These are phyloP conservation scores for Vigna radiata DNA, from an alignment of 306 rosid species.

Conservation along the genomic window DNA sequence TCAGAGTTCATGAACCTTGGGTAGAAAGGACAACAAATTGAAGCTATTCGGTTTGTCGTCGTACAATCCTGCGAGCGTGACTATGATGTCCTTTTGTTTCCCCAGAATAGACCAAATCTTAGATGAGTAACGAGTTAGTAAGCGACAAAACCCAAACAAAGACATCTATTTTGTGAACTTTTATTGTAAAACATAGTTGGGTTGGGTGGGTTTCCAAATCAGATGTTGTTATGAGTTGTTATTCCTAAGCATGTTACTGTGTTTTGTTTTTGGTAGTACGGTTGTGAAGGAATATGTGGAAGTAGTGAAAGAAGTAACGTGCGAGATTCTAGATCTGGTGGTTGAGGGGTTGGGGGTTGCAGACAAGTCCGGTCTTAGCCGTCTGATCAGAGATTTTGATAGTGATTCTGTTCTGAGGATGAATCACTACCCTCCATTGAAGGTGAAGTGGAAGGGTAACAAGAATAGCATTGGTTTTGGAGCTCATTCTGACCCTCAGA, in stretches of 20 bases:
- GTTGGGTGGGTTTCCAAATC: no score
- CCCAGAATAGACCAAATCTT: neutral
- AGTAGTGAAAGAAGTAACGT: conserved; percentile 62
- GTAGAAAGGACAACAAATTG: conserved; percentile 1
- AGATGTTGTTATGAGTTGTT: no score
- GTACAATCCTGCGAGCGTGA: conserved; percentile 9
- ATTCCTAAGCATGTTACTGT: neutral
- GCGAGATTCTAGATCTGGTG: conserved; percentile 83
- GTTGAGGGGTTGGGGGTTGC: conserved; percentile 77
- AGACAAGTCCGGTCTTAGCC: conserved; percentile 68
- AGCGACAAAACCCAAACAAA: neutral
- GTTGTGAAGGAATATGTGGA: conserved; percentile 67
- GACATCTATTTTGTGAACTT: neutral
- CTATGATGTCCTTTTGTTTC: neutral
- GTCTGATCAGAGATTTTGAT: conserved; percentile 65
- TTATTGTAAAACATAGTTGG: no score
- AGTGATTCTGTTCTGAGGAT: conserved; percentile 81
- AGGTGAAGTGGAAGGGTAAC: conserved; percentile 17
- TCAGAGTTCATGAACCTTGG: neutral
- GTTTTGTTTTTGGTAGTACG: conserved; percentile 44
- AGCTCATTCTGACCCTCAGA: conserved; percentile 99
- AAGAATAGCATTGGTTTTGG: conserved; percentile 76
- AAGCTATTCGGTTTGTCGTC: neutral
- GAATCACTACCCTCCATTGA: conserved; percentile 80
- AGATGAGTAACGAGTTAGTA: neutral